Evolutionary conservation across 768 basidiomycete species (phyloP), one percentile per base, ranked within the genome.

Genomic region (Tephrocybe rancida): DNA sequence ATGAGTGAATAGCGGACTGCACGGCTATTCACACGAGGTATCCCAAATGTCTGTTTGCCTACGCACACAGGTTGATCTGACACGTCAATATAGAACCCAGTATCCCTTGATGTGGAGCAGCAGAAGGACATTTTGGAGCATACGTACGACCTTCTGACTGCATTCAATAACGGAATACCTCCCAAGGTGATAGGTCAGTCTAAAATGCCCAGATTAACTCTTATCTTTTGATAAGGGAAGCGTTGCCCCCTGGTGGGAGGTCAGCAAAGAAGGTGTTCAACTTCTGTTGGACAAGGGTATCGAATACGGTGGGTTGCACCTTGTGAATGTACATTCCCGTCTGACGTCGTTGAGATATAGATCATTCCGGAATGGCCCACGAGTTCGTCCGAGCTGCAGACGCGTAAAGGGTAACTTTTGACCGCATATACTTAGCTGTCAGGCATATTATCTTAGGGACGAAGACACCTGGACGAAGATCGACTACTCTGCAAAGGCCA

Each of bases 171-270:
- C 54, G 82, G 83, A 22, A 66, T 77, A 14, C 72, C 82, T 21
- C 84, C 84, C 0, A 82, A 80, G 64, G 73, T 71, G 14, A 32
- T n/a, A n/a, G n/a, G 39, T 19, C 18, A 24, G 21, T 9, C n/a
- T 19, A 21, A 7, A 8, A 19, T 6, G 39, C 3, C 5, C 18
- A 19, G 9, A 22, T 19, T 8, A 21, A 37, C 35, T 37, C 13
- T 41, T 4, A 8, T 48, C 18, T 13, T 24, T 45, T n/a, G 13
- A 14, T 27, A 22, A 74, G 69, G 85, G 84, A 34, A 82, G 79
- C 45, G 86, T 88, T 29, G 88, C 87, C 1, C 88, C 87, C 0
- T 91, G 88, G 87, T 91, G 88, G 88, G 89, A 91, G 65, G 82
- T 82, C 2, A 85, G 81, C 66, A 83, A 80, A 56, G 86, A 87